A percentile compares a stretch with the other conserved stretches of the same genome.
Evolutionary conservation across 2,329 filamentous ascomycete genomes (phyloP).

Genomic region (Phoma sp.): DNA sequence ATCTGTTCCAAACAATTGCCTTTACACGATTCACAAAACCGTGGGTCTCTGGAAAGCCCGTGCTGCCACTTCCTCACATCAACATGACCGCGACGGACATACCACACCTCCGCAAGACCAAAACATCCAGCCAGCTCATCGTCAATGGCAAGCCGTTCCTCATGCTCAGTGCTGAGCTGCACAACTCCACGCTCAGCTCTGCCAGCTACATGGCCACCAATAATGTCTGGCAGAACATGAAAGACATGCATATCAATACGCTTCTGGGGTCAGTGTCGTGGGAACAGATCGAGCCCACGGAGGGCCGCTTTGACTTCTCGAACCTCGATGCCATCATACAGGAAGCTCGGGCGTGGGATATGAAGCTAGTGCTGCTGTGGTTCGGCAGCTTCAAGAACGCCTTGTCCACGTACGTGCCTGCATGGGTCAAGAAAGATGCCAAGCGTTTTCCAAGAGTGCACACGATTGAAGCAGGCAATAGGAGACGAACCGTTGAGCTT

Average conservation of each 20-base stretch:
- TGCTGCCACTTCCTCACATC: background rate
- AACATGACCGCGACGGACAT: constrained; percentile 23
- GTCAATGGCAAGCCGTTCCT: constrained; percentile 55
- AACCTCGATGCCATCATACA: constrained; percentile 51
- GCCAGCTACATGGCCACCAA: constrained; percentile 52
- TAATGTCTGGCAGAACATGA: constrained; percentile 52
- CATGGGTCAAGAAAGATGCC: constrained; percentile 43
- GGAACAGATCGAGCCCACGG: constrained; percentile 56
- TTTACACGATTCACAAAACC: no score
- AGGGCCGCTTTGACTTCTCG: constrained; percentile 52
- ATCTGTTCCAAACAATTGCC: no score
- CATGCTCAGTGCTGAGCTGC: constrained; percentile 54
- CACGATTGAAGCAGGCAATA: constrained; percentile 26
- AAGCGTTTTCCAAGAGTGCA: constrained; percentile 40
- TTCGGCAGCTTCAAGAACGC: constrained; percentile 58
- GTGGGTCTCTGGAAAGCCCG: no score
- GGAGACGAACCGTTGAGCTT: constrained; percentile 28
- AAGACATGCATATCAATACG: constrained; percentile 52
- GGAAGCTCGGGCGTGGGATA: constrained; percentile 46
- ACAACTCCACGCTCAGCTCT: constrained; percentile 56
- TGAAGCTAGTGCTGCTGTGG: constrained; percentile 54
- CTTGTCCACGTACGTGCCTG: constrained; percentile 34
- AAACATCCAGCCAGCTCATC: constrained; percentile 47
- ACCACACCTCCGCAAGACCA: constrained; percentile 30
- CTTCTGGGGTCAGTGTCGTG: constrained; percentile 54